Evolutionary conservation across 768 basidiomycete genomes (phyloP), one percentile per base, ranked within the genome.

Genomic region (Rhizopogon vulgaris): DNA sequence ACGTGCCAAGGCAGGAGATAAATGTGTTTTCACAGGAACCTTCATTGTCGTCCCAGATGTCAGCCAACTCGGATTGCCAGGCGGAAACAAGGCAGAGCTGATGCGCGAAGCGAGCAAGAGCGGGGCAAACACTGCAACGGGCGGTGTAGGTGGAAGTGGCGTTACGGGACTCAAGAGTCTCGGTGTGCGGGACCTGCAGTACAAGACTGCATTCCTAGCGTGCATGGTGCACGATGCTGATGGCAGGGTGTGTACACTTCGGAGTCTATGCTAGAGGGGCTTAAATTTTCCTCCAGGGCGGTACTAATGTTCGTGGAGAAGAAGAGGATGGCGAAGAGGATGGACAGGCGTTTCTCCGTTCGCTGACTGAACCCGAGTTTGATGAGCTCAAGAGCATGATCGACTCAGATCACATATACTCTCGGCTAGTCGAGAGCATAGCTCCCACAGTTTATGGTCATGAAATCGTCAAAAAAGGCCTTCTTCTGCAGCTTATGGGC

Each of bases 1-100:
- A 68, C 84, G 92, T n/a, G 95, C 95, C 11, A 99, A 99, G 67
- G 96, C 96, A 2, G 96, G 96, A 60, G 96, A 99, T 70, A 97
- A 96, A 69, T 96, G 93, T 65, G 88, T 95, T 46, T 98, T 99
- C 67, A 96, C 92, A 5, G 96, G 96, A 17, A 90, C 92, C 0
- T 98, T 99, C 71, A 94, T 98, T 60, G 95, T 98, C 49, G 94
- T 99, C 1, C 96, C 96, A 4, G 96, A 99, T 70, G 95, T 98
- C 46, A 89, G 93, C 56, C 94, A 96, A 67, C 80, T 99, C 17
- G 93, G 94, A 3, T 69, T 98, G 14, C 94, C 94, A 1, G 96
- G 96, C 14, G 94, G 96, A 25, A 95, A 93, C 66, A 83, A 84
- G 56, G 85, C 94, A 0, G 84, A 95, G 68, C 78, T 98, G 55